Evolutionary conservation across 2,329 filamentous ascomycete genomes (phyloP), one percentile per base, ranked within the genome.

Genomic region (Aspergillus clavatus): DNA sequence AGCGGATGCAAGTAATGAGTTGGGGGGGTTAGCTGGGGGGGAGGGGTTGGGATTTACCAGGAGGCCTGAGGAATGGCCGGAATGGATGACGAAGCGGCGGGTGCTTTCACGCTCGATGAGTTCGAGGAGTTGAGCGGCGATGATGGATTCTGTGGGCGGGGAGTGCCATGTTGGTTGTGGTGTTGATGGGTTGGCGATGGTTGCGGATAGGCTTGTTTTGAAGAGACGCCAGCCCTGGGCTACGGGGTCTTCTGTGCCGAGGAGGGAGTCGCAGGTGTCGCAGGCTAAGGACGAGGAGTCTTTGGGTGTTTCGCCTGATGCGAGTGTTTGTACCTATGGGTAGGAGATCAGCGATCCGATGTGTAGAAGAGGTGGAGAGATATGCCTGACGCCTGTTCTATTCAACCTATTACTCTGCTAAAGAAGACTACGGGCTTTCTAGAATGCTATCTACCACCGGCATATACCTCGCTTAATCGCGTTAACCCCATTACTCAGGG

Each of bases 81-180:
- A 57, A 48, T 74, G 71, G 7, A 81, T 64, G 23, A 76, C 68
- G 50, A 83, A 81, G 53, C 78, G 76, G 14, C 78, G 72, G 3
- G 76, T 67, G 28, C 77, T 79, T 52, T 75, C 72, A 45, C 73
- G 74, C 19, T 82, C 78, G 31, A 80, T 74, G 4, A 78, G 63
- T 42, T 74, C 73, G 22, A 83, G 67, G 3, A 84, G 65, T 43
- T 78, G 76, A 5, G 77, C 76, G n/a, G 75, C 72, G 22, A 82
- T 58, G 12, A 74, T 62, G 4, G 60, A 58, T 40, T 72, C 69
- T 2, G 58, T 49, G 1, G 66, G 50, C 45, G 66, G 58, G 10
- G 41, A 56, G 47, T 70, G 56, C 60, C 62, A 66, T 10, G 36
- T 40, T 3, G 44, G 8, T 5, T 66, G 67, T 33, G 59, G 59